These are phyloP conservation scores for Gossypium rotundifolium DNA, from an alignment of 345 rosid genomes.

Conservation along the genomic window DNA sequence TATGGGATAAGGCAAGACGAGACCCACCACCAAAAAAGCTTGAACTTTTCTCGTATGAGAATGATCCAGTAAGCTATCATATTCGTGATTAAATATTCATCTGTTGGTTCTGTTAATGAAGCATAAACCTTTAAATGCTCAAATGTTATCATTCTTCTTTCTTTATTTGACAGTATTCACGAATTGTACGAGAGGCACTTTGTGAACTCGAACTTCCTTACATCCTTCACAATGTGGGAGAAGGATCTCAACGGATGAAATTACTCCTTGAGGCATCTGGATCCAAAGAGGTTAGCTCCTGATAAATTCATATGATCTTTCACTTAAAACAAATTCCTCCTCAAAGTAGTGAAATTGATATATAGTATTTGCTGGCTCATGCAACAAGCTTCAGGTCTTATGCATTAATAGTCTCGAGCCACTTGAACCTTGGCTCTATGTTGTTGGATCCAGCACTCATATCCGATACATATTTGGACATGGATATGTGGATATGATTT, in stretches of 20 bases:
- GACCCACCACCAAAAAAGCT: conserved; percentile 51
- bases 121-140: neutral
- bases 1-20: conserved; percentile 58
- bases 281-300: conserved; percentile 48
- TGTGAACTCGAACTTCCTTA: conserved; percentile 84
- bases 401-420: neutral
- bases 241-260: conserved; percentile 44
- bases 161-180: conserved; percentile 38
- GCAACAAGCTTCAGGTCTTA: neutral
- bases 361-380: neutral
- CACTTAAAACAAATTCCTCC: neutral
- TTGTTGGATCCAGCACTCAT: neutral
- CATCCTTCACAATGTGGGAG: conserved; percentile 65
- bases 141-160: neutral
- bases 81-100: neutral
- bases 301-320: neutral
- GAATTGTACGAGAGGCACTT: conserved; percentile 79
- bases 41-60: conserved; percentile 76
- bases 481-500: no score
- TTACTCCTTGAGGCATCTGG: conserved; percentile 54
- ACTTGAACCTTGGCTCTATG: neutral
- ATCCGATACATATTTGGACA: neutral
- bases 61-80: conserved; percentile 47
- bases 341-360: neutral
- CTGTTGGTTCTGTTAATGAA: neutral